phyloP scores from a whole-genome alignment of 2,329 filamentous ascomycete genomes.

The Leptographium wingfieldii region DNA sequence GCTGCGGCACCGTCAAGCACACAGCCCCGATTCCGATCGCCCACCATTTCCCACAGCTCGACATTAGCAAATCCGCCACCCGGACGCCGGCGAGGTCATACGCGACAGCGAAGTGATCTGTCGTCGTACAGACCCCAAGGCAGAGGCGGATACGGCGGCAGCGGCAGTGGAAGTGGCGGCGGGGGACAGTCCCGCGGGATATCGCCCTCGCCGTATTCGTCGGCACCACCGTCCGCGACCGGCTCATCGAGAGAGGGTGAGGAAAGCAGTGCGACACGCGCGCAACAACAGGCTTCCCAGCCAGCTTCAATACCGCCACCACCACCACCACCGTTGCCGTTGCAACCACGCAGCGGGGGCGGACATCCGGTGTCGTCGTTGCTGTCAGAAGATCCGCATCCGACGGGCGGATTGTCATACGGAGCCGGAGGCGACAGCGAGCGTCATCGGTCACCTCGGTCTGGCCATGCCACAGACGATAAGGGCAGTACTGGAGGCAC shows the following conservation, averaged over 20 bases:
- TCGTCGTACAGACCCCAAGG: conserved; percentile 32
- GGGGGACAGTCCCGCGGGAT: conserved; percentile 17
- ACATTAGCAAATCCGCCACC: conserved; percentile 40
- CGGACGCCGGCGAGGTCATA: conserved; percentile 45
- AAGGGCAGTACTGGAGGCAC: neutral
- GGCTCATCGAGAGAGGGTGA: conserved; percentile 21
- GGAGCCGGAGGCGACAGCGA: conserved; percentile 16
- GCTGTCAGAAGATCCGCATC: conserved; percentile 26
- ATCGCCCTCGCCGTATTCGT: conserved; percentile 18
- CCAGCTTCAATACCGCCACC: neutral
- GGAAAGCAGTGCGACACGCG: conserved; percentile 15
- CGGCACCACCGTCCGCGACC: conserved; percentile 20
- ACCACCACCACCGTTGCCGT: conserved; percentile 7
- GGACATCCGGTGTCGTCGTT: conserved; percentile 33
- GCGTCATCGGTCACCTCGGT: conserved; percentile 19
- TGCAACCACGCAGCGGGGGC: conserved; percentile 18
- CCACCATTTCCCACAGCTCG: conserved; percentile 36
- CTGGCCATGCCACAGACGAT: neutral
- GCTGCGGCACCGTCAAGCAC: conserved; percentile 32
- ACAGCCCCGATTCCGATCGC: conserved; percentile 34
- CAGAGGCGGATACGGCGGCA: neutral
- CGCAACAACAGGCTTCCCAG: conserved; percentile 6
- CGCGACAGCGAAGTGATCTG: conserved; percentile 52
- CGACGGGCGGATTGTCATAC: conserved; percentile 13
- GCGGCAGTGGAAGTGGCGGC: conserved; percentile 3